Base-by-base conservation (phyloP, 768 basidiomycete genomes). In the Collybiopsis confluens region DNA sequence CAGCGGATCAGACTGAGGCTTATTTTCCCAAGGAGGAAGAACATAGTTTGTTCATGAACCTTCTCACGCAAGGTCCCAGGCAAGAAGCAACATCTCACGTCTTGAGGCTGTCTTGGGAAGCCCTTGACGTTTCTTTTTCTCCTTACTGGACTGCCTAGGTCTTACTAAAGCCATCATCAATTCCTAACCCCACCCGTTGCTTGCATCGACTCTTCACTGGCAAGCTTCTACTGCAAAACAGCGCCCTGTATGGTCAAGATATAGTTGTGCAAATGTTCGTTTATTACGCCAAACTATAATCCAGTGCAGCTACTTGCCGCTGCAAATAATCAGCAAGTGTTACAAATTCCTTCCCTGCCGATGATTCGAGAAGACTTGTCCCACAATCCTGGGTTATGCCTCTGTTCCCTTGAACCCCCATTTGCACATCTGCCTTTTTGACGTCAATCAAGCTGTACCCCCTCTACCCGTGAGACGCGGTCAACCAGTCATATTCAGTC, bases 331-430 rank as follows among this genome's bases (percentile, higher is more conserved):
- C 7, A 27, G 23, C 18, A 26, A n/a, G n/a, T 45, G 13, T 7
- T 15, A 11, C 27, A 27, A 46, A 30, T 30, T 11, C 30, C 28
- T 27, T 30, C 30, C 45, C 33, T 46, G 27, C 18, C 27, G 6
- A 46, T 46, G 27, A 46, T 46, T 35, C n/a, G 13, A 20, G 33
- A n/a, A 30, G n/a, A 27, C 28, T 30, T 46, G 45, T 46, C 45
- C 45, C 45, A 46, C 45, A 46, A 46, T 18, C 45, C 45, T 46
- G 45, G 45, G 45, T 46, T 46, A 30, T 46, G 45, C 45, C 27
- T 28, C 45, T 30, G 28, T 46, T 30, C 45, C 45, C 26, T 46
- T 28, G n/a, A 30, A 18, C 27, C 11, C 28, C 45, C 45, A 46
- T 46, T 18, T 46, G 7, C 24, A 30, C 45, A 28, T 46, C 44